Evolutionary conservation across 768 basidiomycete genomes (phyloP), one percentile per base, ranked within the genome.

Genomic region (Serendipita sp.): DNA sequence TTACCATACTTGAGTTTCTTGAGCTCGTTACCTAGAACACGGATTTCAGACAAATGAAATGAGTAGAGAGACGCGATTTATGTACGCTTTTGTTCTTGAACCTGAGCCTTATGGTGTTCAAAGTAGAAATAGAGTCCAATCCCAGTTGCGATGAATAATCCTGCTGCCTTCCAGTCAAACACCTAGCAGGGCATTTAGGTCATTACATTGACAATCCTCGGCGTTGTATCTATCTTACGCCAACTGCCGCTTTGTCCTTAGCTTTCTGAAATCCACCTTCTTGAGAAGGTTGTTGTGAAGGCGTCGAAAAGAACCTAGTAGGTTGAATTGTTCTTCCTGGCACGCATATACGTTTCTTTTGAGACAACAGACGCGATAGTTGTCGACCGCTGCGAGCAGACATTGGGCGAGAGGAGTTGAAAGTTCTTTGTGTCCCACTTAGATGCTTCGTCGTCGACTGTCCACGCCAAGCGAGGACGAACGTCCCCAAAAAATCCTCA

Each of bases 131-230:
- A 89, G 16, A 99, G 77, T 2, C 85, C 93, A 10, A 80, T 75
- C 1, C 93, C 93, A 4, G 91, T 86, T 1, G 80, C 75, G n/a
- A 95, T 73, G 72, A 99, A 96, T 23, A 97, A 70, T 0, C 79
- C 84, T 0, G 90, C 94, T 0, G 93, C 85, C 62, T 78, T 79
- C 31, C 91, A 92, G 2, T 91, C 93, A 72, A 97, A 96, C n/a
- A 91, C 88, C 94, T 97, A 68, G 16, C 44, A 36, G 60, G 55
- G 31, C 44, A 58, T 52, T 50, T 37, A 33, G 63, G 18, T 44
- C 13, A 62, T 62, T 16, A 33, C 13, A 33, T 36, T 37, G 33
- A 31, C 34, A 55, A 45, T 64, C 16, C 33, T 52, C 46, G 46
- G 23, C 23, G 1, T 23, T 23, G 23, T 1, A 23, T 23, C 23